Conservation (phyloP, 2,329 filamentous ascomycete species). For the Pyrenophora seminiperda region DNA sequence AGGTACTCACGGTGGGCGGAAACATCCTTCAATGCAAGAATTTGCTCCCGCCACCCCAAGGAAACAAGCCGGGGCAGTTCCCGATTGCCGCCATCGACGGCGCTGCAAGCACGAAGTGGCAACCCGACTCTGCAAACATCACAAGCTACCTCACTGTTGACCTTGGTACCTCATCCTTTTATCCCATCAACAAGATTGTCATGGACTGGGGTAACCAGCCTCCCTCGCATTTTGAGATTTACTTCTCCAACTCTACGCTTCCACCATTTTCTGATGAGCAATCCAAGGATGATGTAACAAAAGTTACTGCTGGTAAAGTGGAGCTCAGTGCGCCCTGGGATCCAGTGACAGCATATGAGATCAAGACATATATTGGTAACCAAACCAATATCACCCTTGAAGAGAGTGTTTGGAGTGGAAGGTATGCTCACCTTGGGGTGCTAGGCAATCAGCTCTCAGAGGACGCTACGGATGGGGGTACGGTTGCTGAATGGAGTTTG, state of each 20-base stretch:
- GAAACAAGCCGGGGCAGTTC: slow-evolving; percentile 67
- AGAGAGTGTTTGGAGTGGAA: slow-evolving; percentile 49
- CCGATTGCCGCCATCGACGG: slow-evolving; percentile 70
- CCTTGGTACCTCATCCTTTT: slow-evolving; percentile 45
- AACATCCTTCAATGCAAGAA: slow-evolving; percentile 70
- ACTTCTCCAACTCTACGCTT: slow-evolving; percentile 58
- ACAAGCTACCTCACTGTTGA: slow-evolving; percentile 63
- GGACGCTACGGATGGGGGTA: slow-evolving; percentile 51
- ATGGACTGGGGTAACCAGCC: slow-evolving; percentile 67
- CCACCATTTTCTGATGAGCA: slow-evolving; percentile 24
- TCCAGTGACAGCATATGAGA: slow-evolving; percentile 39
- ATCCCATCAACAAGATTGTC: slow-evolving; percentile 55
- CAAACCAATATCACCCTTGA: slow-evolving; percentile 53
- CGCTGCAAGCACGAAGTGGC: slow-evolving; percentile 69
- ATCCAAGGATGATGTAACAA: slow-evolving; percentile 15
- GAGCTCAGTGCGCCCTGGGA: slow-evolving; percentile 52
- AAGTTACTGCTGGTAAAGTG: slow-evolving; percentile 33
- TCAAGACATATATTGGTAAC: slow-evolving; percentile 52
- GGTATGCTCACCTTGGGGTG: slow-evolving; percentile 56
- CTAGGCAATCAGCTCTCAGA: slow-evolving; percentile 52
- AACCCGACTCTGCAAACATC: slow-evolving; percentile 59
- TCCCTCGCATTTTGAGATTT: slow-evolving; percentile 59
- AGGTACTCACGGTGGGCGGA: slow-evolving; percentile 58
- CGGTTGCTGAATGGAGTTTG: slow-evolving; percentile 60
- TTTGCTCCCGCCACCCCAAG: slow-evolving; percentile 47